phyloP scores from a whole-genome alignment of 1,284 basidiomycete genomes.

The Naganishia sp. region DNA sequence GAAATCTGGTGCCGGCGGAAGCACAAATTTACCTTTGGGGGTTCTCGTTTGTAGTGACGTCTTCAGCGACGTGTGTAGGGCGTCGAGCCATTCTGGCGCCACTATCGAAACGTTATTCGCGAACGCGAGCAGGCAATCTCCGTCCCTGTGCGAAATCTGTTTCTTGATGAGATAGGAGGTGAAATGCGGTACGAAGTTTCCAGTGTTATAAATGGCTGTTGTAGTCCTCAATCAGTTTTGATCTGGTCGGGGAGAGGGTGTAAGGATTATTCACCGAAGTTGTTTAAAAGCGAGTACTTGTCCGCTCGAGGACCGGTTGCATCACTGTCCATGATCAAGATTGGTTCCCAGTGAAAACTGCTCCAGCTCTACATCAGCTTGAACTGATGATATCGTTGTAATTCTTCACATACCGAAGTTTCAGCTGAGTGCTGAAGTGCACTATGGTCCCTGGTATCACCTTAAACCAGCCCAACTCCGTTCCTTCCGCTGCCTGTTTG shows the following conservation, averaged over 20 bases:
- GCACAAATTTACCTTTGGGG: not conserved
- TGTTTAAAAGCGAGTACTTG: conserved; percentile 4
- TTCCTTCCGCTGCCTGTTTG: too few species aligned
- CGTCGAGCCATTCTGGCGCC: conserved; percentile 20
- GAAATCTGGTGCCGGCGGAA: conserved; percentile 4
- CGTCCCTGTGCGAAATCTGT: conserved; percentile 10
- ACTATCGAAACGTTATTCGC: conserved; percentile 21
- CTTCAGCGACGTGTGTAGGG: not conserved
- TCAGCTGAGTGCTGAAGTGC: not conserved
- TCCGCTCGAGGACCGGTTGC: conserved; percentile 17
- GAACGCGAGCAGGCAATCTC: conserved; percentile 18
- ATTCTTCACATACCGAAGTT: conserved; percentile 9
- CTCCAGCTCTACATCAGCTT: too few species aligned
- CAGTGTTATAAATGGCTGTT: conserved; percentile 24
- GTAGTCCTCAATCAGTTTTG: too few species aligned
- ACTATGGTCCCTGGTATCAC: not conserved
- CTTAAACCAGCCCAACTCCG: not conserved
- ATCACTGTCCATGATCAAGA: conserved; percentile 14
- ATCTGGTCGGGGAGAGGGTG: too few species aligned
- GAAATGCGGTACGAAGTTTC: conserved; percentile 1
- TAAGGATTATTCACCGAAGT: conserved; percentile 20
- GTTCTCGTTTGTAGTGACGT: not conserved
- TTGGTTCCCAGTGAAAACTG: conserved; percentile 24
- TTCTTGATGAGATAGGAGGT: conserved; percentile 16
- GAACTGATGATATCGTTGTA: not conserved